These are phyloP conservation scores for Boletus subparvulus DNA, from an alignment of 768 basidiomycete genomes.

Conservation along the genomic window DNA sequence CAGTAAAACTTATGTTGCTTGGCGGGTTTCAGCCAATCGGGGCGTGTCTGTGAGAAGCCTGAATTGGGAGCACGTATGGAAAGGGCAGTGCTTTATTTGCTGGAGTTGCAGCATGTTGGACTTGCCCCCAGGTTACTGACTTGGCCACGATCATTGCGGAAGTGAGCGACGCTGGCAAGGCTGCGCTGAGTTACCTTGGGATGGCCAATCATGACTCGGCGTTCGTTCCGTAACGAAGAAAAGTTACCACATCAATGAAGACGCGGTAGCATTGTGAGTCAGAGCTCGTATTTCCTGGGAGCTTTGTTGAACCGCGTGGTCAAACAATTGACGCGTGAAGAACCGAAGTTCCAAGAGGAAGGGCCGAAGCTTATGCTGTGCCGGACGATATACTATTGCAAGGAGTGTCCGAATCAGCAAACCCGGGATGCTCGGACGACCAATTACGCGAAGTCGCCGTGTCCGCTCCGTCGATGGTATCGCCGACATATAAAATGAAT, in stretches of 20 bases:
- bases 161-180: neutral
- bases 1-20: constrained; percentile 3
- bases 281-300: constrained; percentile 18
- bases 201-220: constrained; percentile 16
- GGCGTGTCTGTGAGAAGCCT: constrained; percentile 5
- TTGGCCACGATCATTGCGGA: constrained; percentile 29
- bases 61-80: constrained; percentile 2
- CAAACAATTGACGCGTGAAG: constrained; percentile 18
- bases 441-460: constrained; percentile 26
- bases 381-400: constrained; percentile 1
- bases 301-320: constrained; percentile 14
- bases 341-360: neutral
- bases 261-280: constrained; percentile 8
- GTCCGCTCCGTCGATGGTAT: constrained; percentile 22
- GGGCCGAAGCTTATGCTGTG: constrained; percentile 8
- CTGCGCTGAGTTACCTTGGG: constrained; percentile 10
- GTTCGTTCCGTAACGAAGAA: constrained; percentile 9
- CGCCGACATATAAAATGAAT: constrained; percentile 29
- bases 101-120: neutral
- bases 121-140: neutral
- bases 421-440: constrained; percentile 6
- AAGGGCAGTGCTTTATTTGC: constrained; percentile 16
- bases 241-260: constrained; percentile 1
- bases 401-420: neutral
- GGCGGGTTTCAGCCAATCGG: constrained; percentile 5